A percentile compares a stretch with the other conserved stretches of the same genome.
Evolutionary conservation across 305 asterid species (phyloP).

Genomic region (Salvia sclarea): DNA sequence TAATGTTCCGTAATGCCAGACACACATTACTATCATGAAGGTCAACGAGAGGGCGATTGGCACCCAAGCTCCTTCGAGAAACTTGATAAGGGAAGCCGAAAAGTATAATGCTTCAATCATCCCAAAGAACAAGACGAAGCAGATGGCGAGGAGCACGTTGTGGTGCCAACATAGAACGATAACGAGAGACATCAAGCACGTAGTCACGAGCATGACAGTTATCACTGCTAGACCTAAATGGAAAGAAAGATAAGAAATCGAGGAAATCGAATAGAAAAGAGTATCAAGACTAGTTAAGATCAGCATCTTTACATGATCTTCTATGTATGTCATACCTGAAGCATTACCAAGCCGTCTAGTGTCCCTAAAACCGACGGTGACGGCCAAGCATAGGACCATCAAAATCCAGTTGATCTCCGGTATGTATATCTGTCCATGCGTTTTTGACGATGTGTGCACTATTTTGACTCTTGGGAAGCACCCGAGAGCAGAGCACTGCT

Average conservation of each 20-base stretch:
- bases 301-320: background rate
- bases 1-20: slow-evolving; percentile 86
- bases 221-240: slow-evolving; percentile 83
- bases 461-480: slow-evolving; percentile 90
- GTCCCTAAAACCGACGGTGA: slow-evolving; percentile 87
- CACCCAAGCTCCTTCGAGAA: slow-evolving; percentile 96
- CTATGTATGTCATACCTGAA: slow-evolving; percentile 51
- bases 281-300: background rate
- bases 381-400: slow-evolving; percentile 85
- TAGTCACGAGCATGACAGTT: slow-evolving; percentile 95
- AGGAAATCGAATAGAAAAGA: background rate
- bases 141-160: slow-evolving; percentile 60
- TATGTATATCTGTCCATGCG: slow-evolving; percentile 94
- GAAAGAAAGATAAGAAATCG: background rate
- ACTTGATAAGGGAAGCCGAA: slow-evolving; percentile 84
- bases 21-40: slow-evolving; percentile 75
- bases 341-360: slow-evolving; percentile 87
- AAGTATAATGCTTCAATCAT: slow-evolving; percentile 77
- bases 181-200: slow-evolving; percentile 95
- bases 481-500: slow-evolving; percentile 85
- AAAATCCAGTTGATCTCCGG: slow-evolving; percentile 93
- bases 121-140: slow-evolving; percentile 81
- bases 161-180: slow-evolving; percentile 88
- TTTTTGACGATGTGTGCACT: slow-evolving; percentile 82
- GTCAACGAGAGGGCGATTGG: slow-evolving; percentile 73